phyloP scores from a whole-genome alignment of 192 early-diverging fungal species.

The Coemansia sp. region DNA sequence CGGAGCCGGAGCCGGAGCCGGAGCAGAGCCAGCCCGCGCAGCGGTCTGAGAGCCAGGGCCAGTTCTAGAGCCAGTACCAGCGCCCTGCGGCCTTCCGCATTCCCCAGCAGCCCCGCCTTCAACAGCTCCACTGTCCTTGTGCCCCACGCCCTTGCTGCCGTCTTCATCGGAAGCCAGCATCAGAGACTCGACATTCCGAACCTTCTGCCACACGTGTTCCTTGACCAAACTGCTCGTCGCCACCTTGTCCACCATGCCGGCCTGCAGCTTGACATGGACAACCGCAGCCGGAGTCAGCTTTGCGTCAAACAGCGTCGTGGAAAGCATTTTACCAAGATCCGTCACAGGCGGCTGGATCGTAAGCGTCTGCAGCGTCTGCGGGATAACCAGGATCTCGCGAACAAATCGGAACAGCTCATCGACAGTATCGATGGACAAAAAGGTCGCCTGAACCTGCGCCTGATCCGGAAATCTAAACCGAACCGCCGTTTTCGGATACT shows the following conservation, averaged over 20 bases:
- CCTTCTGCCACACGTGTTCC: conserved; percentile 14
- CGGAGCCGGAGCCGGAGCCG: neutral
- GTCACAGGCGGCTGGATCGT: conserved; percentile 32
- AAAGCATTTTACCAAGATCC: conserved; percentile 10
- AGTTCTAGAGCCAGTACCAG: neutral
- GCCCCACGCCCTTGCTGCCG: neutral
- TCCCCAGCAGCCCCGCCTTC: neutral
- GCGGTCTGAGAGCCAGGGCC: neutral
- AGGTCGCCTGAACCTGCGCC: conserved; percentile 70
- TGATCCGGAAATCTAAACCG: conserved; percentile 84
- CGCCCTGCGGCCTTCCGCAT: neutral
- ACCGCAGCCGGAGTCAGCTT: conserved; percentile 41
- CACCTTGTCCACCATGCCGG: conserved; percentile 2
- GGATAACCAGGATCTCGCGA: conserved; percentile 6
- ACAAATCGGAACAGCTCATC: conserved; percentile 31
- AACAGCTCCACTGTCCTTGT: neutral
- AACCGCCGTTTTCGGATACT: conserved; percentile 57
- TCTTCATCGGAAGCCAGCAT: neutral
- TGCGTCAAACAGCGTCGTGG: conserved; percentile 23
- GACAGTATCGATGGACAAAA: conserved; percentile 61
- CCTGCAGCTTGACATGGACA: conserved; percentile 38
- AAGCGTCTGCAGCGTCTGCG: conserved; percentile 18
- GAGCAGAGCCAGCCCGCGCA: neutral
- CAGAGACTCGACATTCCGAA: conserved; percentile 17
- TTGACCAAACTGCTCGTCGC: conserved; percentile 12